A percentile compares a stretch with the other conserved stretches of the same genome.
Conservation (phyloP, 495 filamentous ascomycete species). For the Entonaema liquescens region DNA sequence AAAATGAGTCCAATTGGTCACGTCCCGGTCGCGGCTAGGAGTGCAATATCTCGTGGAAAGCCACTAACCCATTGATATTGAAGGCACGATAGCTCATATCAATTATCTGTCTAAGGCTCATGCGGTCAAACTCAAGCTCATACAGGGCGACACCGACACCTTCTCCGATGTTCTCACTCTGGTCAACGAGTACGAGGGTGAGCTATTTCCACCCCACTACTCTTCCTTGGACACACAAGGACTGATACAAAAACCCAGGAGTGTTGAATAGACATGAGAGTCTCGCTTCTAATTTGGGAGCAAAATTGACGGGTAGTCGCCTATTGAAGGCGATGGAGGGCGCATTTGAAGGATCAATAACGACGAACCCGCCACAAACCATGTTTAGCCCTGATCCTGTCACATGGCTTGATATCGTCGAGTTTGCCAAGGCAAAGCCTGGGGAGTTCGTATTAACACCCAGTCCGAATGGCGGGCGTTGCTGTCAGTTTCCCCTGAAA, state of each 20-base stretch:
- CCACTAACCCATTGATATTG: slow-evolving; percentile 32
- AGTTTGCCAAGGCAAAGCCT: slow-evolving; percentile 82
- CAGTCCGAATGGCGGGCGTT: slow-evolving; percentile 65
- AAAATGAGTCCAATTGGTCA: neutral
- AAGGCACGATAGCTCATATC: slow-evolving; percentile 70
- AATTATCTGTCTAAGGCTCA: slow-evolving; percentile 72
- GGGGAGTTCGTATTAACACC: slow-evolving; percentile 80
- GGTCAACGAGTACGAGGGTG: slow-evolving; percentile 77
- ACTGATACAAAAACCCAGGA: slow-evolving; percentile 50
- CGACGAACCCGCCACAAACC: slow-evolving; percentile 59
- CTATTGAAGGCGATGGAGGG: slow-evolving; percentile 86
- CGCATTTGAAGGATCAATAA: slow-evolving; percentile 82
- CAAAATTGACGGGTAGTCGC: slow-evolving; percentile 81
- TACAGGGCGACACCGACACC: slow-evolving; percentile 55
- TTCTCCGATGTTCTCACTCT: slow-evolving; percentile 65
- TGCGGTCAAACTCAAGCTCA: slow-evolving; percentile 51
- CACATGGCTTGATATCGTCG: slow-evolving; percentile 85
- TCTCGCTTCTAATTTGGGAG: slow-evolving; percentile 84
- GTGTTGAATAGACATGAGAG: slow-evolving; percentile 86
- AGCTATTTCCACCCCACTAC: slow-evolving; percentile 8
- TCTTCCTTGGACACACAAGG: slow-evolving; percentile 7
- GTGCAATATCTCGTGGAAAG: neutral
- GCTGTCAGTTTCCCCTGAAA: slow-evolving; percentile 83
- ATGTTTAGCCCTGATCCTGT: slow-evolving; percentile 66
- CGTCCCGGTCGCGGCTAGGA: neutral